phyloP scores from a whole-genome alignment of 306 rosid genomes.

The Nissolia schottii region DNA sequence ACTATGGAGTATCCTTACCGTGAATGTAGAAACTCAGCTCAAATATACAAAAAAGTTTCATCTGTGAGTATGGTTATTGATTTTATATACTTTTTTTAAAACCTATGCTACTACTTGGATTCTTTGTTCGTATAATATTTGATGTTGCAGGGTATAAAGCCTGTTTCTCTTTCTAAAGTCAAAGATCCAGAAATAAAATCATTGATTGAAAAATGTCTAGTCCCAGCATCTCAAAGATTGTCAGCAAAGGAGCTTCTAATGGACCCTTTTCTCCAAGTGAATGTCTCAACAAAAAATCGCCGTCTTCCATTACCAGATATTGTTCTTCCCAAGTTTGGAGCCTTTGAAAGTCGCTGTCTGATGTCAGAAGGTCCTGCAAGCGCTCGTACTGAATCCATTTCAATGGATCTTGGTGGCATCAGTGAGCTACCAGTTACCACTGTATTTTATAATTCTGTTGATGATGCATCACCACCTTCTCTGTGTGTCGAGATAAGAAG shows the following conservation, averaged over 20 bases:
- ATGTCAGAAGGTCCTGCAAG: slow-evolving; percentile 51
- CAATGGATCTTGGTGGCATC: slow-evolving; percentile 25
- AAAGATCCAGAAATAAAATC: slow-evolving; percentile 32
- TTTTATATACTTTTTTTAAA: background rate
- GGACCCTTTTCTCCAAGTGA: slow-evolving; percentile 34
- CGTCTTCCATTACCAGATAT: slow-evolving; percentile 43
- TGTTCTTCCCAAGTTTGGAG: slow-evolving; percentile 45
- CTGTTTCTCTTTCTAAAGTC: slow-evolving; percentile 27
- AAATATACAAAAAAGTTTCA: slow-evolving; percentile 54
- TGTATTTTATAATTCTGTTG: slow-evolving; percentile 5
- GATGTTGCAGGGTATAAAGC: slow-evolving; percentile 35
- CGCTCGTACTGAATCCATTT: slow-evolving; percentile 8
- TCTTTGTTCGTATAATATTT: slow-evolving; percentile 1
- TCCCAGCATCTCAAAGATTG: slow-evolving; percentile 34
- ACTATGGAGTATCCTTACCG: slow-evolving; percentile 47
- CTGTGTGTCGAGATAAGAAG: slow-evolving; percentile 36
- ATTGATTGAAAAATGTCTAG: slow-evolving; percentile 40
- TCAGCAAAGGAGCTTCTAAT: slow-evolving; percentile 33
- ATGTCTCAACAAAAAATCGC: slow-evolving; percentile 14
- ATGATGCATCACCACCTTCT: background rate
- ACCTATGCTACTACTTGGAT: background rate
- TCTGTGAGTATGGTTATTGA: slow-evolving; percentile 29
- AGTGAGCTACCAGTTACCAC: slow-evolving; percentile 32
- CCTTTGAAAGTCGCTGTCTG: slow-evolving; percentile 43
- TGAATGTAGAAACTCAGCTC: slow-evolving; percentile 51